Conservation (phyloP, 371 early-diverging fungal species). For the Rhizopus arrhizus region DNA sequence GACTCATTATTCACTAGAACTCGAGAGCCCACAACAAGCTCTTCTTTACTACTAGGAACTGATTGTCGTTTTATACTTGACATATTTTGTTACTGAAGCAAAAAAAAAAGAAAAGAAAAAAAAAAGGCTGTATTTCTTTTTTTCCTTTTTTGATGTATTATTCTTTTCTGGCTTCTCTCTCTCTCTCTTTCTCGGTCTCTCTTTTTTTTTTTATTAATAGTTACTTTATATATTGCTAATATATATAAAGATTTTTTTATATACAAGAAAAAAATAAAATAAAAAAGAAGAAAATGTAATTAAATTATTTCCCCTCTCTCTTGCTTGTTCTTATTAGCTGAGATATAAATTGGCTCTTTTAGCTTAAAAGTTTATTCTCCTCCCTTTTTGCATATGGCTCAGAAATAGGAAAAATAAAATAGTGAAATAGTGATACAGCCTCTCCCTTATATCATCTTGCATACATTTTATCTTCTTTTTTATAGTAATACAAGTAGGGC, state of each 20-base stretch:
- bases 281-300: slow-evolving; percentile 1
- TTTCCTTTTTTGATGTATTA: neutral
- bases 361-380: no score
- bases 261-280: neutral
- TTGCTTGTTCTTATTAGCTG: no score
- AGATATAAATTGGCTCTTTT: no score
- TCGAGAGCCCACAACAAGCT: slow-evolving; percentile 50
- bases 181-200: neutral
- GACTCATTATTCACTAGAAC: slow-evolving; percentile 63
- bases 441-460: no score
- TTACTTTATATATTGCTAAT: neutral
- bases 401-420: no score
- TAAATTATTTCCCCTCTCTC: neutral
- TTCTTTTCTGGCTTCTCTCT: neutral
- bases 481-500: no score
- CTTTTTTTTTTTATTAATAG: neutral
- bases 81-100: neutral
- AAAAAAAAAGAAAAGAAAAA: neutral
- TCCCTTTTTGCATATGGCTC: no score
- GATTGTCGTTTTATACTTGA: slow-evolving; percentile 17
- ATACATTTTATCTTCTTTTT: no score
- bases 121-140: neutral
- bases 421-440: no score
- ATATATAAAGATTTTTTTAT: neutral
- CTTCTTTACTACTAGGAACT: slow-evolving; percentile 19